These are phyloP conservation scores for Lasiodiplodia gonubiensis DNA, from an alignment of 2,329 filamentous ascomycete species.

Conservation along the genomic window DNA sequence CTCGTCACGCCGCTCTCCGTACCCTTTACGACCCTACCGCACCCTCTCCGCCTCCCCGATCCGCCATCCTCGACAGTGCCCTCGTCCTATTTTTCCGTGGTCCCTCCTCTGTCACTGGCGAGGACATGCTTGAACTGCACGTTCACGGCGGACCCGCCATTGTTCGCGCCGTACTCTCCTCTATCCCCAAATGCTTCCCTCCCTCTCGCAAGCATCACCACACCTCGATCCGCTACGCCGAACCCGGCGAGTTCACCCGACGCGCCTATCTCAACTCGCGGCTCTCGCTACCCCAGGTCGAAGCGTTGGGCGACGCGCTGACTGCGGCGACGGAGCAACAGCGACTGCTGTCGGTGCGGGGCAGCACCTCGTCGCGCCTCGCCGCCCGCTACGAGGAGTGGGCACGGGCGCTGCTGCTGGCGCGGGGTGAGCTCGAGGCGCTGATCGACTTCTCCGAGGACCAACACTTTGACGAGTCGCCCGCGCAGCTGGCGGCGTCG, in stretches of 20 bases:
- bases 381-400: constrained; percentile 81
- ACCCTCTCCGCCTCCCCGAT: constrained; percentile 42
- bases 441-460: constrained; percentile 97
- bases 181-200: constrained; percentile 65
- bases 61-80: constrained; percentile 73
- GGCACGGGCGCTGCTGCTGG: constrained; percentile 76
- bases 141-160: constrained; percentile 92
- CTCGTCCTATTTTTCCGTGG: constrained; percentile 82
- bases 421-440: constrained; percentile 89
- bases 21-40: constrained; percentile 68
- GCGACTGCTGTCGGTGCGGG: constrained; percentile 81
- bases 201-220: neutral
- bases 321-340: constrained; percentile 86
- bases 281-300: constrained; percentile 83
- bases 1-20: constrained; percentile 72
- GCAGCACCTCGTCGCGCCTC: constrained; percentile 68
- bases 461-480: constrained; percentile 93
- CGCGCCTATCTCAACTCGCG: constrained; percentile 88
- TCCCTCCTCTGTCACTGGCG: constrained; percentile 85
- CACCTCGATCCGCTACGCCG: constrained; percentile 77
- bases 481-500: constrained; percentile 70
- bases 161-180: constrained; percentile 81
- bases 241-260: constrained; percentile 93
- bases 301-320: constrained; percentile 66
- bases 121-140: constrained; percentile 90